Base-by-base conservation (phyloP, 345 rosid genomes). In the Eucalyptus cloeziana region DNA sequence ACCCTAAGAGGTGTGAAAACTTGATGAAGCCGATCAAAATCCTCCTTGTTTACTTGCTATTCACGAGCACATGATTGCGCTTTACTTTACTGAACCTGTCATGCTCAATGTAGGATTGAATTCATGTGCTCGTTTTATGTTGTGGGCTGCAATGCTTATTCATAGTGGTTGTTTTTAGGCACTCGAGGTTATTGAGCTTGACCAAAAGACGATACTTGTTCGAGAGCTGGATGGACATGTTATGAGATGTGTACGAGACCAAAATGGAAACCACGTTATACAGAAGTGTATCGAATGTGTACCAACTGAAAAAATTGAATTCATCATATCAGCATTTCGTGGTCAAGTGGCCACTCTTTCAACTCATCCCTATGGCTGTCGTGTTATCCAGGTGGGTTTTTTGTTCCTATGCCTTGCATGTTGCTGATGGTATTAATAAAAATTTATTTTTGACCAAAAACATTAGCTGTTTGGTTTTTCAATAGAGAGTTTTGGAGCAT, bases 311-410 rank as follows among this genome's bases (percentile, higher is more conserved):
- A 96, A 95, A 90, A 97, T 96, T 91, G 96, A 94, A 69, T 98
- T 98, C 86, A 93, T 98, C 86, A 95, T 96, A 89, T 94, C 96
- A 88, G 94, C 99, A 90, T 98, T 98, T 88, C 92, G 91, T 88
- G 96, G 97, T 88, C 98, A 98, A 90, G 99, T 97, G 80, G 96
- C 96, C 54, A 89, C 89, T 40, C 99, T 98, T 89, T 95, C 99
- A 83, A 95, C 94, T 87, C 99, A 97, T 95, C 99, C 99, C 14
- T 98, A 98, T 89, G 99, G 99, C 69, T 98, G 99, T 87, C 99
- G 99, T 90, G 99, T 98, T 79, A 95, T 98, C 90, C 99, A 98
- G 96, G 99, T 97, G 93, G 87, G 64, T 81, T 14, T 85, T 43
- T 24, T 25, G 64, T 40, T 25, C 56, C 83, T 76, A 37, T 21